phyloP scores from a whole-genome alignment of 2,329 filamentous ascomycete genomes.

The Dothideomycetes sp. region DNA sequence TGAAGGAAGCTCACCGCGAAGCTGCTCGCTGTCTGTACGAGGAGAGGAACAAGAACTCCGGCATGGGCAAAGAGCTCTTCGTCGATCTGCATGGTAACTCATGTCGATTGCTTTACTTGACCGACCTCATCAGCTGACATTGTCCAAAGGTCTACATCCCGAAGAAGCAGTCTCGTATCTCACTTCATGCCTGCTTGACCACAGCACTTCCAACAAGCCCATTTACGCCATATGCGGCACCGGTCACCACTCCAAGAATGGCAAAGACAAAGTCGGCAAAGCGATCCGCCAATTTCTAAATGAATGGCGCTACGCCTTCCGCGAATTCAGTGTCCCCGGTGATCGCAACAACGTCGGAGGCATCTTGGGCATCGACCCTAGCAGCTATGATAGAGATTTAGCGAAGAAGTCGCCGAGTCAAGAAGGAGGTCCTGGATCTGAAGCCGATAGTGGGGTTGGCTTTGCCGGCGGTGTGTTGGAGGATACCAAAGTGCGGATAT shows the following conservation, averaged over 20 bases:
- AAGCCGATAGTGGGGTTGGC: conserved; percentile 30
- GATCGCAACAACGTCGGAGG: conserved; percentile 73
- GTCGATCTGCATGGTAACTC: conserved; percentile 71
- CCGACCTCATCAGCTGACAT: conserved; percentile 1
- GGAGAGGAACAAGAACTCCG: conserved; percentile 65
- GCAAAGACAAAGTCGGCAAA: conserved; percentile 97
- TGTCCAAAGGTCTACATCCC: conserved; percentile 63
- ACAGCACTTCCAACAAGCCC: conserved; percentile 60
- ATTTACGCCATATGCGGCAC: conserved; percentile 96
- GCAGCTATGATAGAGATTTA: conserved; percentile 45
- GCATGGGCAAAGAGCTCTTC: conserved; percentile 64
- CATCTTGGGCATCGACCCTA: conserved; percentile 55
- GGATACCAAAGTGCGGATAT: conserved; percentile 29
- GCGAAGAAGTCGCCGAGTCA: conserved; percentile 20
- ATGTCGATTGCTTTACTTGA: background rate
- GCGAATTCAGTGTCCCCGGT: conserved; percentile 93
- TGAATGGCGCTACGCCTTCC: conserved; percentile 91
- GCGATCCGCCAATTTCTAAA: conserved; percentile 84
- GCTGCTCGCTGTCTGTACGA: conserved; percentile 88
- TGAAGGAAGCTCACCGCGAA: conserved; percentile 94
- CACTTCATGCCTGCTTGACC: conserved; percentile 76
- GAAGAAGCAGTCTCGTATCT: conserved; percentile 95
- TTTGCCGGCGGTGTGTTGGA: conserved; percentile 23
- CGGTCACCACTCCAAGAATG: conserved; percentile 95
- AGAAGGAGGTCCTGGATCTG: conserved; percentile 29